Evolutionary conservation across 441 rosid genomes (phyloP), one percentile per base, ranked within the genome.

Genomic region (Euphorbia celastroides): DNA sequence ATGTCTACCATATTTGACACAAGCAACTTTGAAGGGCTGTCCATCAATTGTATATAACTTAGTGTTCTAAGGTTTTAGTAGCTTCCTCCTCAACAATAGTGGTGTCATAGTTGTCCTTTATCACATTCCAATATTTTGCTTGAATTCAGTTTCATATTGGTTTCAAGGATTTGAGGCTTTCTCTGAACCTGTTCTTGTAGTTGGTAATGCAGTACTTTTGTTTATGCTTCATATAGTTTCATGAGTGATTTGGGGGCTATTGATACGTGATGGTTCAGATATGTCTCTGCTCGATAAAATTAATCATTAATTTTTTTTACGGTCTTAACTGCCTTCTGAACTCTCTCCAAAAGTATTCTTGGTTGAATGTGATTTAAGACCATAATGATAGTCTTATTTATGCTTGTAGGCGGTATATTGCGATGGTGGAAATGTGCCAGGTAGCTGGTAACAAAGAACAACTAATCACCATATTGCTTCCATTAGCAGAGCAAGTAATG

Each of bases 361-460:
- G 54, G 54, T 48, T 17, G 54, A 48, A 48, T 48, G 7, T 48
- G 25, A 51, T 51, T 51, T 23, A 51, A 51, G 56, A n/a, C 31
- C 38, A 9, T 38, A 51, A 13, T 20, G 30, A 3, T 34, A 34
- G 38, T 4, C 5, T 51, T 42, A 50, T 16, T 16, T 20, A 51
- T 72, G 48, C 42, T 62, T 73, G 55, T 84, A 93, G 98, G 95
- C 86, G 99, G 81, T 88, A 87, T 74, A 75, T 83, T 70, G 95
- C 97, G 22, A 89, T 93, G 97, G 89, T 88, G 20, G 96, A 93
- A 81, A 91, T 93, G 95, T 93, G 95, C 82, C 83, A 80, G 79
- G 86, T 88, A 58, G 92, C 88, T 65, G 92, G 92, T 54, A 77
- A 71, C 72, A 82, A 83, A 72, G 96, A 89, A 71, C 93, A 88